Evolutionary conservation across 768 basidiomycete species (phyloP).

Genomic region (Tephrocybe rancida): DNA sequence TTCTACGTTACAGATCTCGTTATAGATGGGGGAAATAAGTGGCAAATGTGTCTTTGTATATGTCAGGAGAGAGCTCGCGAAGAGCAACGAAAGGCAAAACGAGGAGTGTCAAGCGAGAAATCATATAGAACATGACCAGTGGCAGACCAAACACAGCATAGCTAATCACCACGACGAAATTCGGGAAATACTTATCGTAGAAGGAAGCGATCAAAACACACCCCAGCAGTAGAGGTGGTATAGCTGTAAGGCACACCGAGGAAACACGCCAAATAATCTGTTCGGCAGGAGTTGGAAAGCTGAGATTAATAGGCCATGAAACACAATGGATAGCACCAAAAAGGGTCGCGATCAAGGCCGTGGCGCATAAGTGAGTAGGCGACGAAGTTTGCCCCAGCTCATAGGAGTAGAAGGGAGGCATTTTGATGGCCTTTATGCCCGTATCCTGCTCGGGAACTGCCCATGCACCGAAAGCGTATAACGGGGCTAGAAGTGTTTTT

Average conservation of each 20-base stretch:
- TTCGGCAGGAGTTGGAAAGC: constrained; percentile 20
- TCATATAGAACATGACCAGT: neutral
- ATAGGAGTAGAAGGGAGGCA: constrained; percentile 1
- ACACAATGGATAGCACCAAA: neutral
- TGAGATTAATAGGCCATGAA: constrained; percentile 17
- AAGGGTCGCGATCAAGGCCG: neutral
- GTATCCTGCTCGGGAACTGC: neutral
- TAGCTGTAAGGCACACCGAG: constrained; percentile 12
- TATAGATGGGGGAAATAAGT: neutral
- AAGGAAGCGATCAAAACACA: neutral
- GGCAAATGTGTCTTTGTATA: neutral
- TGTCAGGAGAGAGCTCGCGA: neutral
- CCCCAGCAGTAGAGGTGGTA: constrained; percentile 7
- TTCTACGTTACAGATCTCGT: too few relatives aligned
- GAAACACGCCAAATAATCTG: constrained; percentile 22
- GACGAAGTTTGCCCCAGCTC: neutral
- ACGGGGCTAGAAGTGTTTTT: neutral
- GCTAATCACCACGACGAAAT: neutral
- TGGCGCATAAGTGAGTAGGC: neutral
- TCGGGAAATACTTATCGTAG: neutral
- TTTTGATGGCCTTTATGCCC: neutral
- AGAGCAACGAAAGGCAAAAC: neutral
- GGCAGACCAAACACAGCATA: neutral
- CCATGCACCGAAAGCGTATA: neutral
- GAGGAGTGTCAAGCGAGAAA: neutral